A percentile compares a stretch with the other conserved stretches of the same genome.
These are phyloP conservation scores for Globisporangium abappressorium DNA, from an alignment of 352 stramenopile genomes.

Conservation along the genomic window DNA sequence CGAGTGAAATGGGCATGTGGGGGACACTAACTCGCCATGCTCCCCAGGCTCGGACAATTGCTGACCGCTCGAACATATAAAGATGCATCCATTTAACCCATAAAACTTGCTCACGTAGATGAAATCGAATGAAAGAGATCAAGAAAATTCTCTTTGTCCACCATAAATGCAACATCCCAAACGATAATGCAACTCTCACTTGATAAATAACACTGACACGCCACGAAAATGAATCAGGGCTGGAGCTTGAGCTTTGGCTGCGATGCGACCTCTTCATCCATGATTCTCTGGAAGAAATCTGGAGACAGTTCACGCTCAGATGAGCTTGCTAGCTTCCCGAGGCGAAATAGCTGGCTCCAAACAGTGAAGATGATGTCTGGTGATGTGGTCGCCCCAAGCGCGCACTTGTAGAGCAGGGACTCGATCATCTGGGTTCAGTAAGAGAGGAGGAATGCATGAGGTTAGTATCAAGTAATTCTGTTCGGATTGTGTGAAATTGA, in stretches of 20 bases:
- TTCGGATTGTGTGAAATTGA: background rate
- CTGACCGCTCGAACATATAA: background rate
- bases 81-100: background rate
- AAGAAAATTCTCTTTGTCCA: background rate
- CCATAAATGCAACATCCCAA: background rate
- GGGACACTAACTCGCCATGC: constrained; percentile 35
- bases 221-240: background rate
- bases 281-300: constrained; percentile 30
- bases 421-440: constrained; percentile 53
- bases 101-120: background rate
- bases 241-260: constrained; percentile 55
- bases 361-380: constrained; percentile 55
- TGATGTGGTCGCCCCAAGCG: constrained; percentile 41
- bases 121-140: background rate
- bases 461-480: background rate
- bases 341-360: constrained; percentile 56
- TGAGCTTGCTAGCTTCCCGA: constrained; percentile 26
- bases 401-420: constrained; percentile 54
- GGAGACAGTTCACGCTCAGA: constrained; percentile 13
- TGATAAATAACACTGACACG: constrained; percentile 14
- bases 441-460: constrained; percentile 4
- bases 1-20: constrained; percentile 75
- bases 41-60: background rate
- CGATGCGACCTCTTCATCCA: constrained; percentile 47
- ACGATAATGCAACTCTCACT: background rate